Conservation (phyloP, 768 basidiomycete species). For the Russula vinacea region DNA sequence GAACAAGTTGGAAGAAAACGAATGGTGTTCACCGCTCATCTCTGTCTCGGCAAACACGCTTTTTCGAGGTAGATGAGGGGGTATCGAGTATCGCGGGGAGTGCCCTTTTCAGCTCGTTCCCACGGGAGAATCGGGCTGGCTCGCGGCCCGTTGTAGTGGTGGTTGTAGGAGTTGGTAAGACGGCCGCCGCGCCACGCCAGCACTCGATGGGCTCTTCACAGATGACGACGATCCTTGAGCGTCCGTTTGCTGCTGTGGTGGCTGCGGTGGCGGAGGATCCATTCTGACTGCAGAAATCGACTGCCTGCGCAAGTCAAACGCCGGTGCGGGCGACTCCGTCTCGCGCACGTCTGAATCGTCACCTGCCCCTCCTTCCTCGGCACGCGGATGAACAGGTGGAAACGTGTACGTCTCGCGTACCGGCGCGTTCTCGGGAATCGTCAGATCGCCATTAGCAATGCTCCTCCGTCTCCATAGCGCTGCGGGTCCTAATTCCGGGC, state of each 20-base stretch:
- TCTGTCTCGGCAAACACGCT: constrained; percentile 2
- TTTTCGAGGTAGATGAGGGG: constrained; percentile 14
- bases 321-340: constrained; percentile 46
- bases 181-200: constrained; percentile 3
- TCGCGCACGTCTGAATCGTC: constrained; percentile 32
- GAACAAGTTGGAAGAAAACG: not conserved
- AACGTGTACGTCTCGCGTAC: constrained; percentile 29
- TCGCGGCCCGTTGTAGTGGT: not conserved
- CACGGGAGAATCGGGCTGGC: constrained; percentile 21
- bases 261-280: constrained; percentile 39
- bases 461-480: constrained; percentile 31
- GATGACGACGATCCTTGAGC: constrained; percentile 8
- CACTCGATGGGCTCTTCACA: constrained; percentile 16
- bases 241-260: constrained; percentile 32
- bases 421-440: constrained; percentile 14
- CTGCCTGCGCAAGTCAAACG: constrained; percentile 47
- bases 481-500: constrained; percentile 19
- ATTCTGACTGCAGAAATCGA: constrained; percentile 50
- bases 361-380: constrained; percentile 9
- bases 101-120: constrained; percentile 12
- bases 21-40: not conserved
- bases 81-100: not conserved
- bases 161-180: constrained; percentile 17
- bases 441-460: constrained; percentile 26
- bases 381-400: constrained; percentile 23